Evolutionary conservation across 352 stramenopile genomes (phyloP).

Genomic region (Sclerospora graminicola): DNA sequence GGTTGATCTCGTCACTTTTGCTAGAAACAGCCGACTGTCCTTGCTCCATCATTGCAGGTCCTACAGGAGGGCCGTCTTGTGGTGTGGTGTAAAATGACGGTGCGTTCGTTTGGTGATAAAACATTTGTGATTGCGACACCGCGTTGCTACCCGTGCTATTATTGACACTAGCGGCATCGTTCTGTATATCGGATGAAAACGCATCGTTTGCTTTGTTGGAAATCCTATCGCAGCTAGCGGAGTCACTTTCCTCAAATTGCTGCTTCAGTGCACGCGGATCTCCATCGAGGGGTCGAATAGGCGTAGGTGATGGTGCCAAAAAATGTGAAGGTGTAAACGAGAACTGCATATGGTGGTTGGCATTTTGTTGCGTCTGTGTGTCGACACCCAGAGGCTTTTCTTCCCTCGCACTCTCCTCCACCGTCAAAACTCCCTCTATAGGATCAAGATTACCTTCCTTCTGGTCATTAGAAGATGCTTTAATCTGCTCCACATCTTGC

Average conservation of each 20-base stretch:
- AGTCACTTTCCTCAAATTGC: constrained; percentile 10
- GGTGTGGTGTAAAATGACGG: constrained; percentile 50
- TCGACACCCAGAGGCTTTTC: constrained; percentile 7
- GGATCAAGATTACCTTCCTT: neutral
- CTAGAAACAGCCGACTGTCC: constrained; percentile 4
- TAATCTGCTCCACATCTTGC: neutral
- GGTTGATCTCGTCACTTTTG: constrained; percentile 15
- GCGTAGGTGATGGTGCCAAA: constrained; percentile 51
- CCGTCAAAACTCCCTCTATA: neutral
- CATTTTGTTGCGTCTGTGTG: constrained; percentile 6
- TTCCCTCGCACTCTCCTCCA: neutral
- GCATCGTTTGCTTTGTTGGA: constrained; percentile 1
- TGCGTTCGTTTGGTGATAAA: constrained; percentile 39
- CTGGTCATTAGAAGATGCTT: neutral
- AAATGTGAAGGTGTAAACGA: constrained; percentile 54
- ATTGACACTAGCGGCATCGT: constrained; percentile 4
- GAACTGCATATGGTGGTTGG: constrained; percentile 30
- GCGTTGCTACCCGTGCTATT: constrained; percentile 10
- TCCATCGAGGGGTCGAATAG: constrained; percentile 58
- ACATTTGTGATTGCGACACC: constrained; percentile 45
- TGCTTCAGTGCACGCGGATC: constrained; percentile 40
- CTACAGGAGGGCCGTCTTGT: constrained; percentile 30
- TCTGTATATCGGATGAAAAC: constrained; percentile 1
- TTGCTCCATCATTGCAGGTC: constrained; percentile 29
- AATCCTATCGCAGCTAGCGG: neutral